Evolutionary conservation across 306 rosid genomes (phyloP).

Genomic region (Mucuna pruriens): DNA sequence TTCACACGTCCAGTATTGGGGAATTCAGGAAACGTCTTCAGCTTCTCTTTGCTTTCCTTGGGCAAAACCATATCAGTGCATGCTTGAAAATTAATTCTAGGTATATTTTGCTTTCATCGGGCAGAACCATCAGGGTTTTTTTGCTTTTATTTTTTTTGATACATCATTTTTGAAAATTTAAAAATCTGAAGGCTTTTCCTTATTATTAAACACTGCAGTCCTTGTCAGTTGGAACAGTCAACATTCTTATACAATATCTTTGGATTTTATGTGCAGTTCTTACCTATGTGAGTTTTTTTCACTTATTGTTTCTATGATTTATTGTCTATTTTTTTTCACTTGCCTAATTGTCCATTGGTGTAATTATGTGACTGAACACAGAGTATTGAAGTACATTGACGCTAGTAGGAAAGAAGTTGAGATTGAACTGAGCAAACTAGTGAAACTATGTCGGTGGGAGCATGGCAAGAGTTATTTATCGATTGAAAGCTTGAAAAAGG

Average conservation of each 20-base stretch:
- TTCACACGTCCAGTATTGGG: slow-evolving; percentile 84
- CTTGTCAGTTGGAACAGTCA: slow-evolving; percentile 45
- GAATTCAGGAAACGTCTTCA: slow-evolving; percentile 87
- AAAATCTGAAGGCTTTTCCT: slow-evolving; percentile 12
- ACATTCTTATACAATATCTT: slow-evolving; percentile 70
- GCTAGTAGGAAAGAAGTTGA: slow-evolving; percentile 56
- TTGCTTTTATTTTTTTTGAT: neutral
- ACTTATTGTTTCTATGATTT: neutral
- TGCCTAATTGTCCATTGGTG: neutral
- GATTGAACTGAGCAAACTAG: slow-evolving; percentile 62
- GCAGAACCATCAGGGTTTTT: too few relatives aligned
- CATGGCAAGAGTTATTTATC: slow-evolving; percentile 59
- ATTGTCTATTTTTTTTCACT: neutral
- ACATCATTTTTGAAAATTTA: neutral
- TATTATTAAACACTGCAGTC: slow-evolving; percentile 51
- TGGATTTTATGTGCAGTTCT: slow-evolving; percentile 87
- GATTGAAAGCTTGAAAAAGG: slow-evolving; percentile 62
- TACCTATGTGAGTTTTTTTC: slow-evolving; percentile 72
- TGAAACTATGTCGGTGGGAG: slow-evolving; percentile 79
- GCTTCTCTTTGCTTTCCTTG: slow-evolving; percentile 88
- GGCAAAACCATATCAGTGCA: slow-evolving; percentile 63
- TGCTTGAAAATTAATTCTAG: slow-evolving; percentile 53
- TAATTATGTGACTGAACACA: slow-evolving; percentile 42
- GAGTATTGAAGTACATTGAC: slow-evolving; percentile 68
- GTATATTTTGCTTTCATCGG: slow-evolving; percentile 50